Percentiles rank a stretch among this genome's conserved stretches.
Evolutionary conservation across 2,329 filamentous ascomycete species (phyloP).

Genomic region (Pseudocercospora cruenta): DNA sequence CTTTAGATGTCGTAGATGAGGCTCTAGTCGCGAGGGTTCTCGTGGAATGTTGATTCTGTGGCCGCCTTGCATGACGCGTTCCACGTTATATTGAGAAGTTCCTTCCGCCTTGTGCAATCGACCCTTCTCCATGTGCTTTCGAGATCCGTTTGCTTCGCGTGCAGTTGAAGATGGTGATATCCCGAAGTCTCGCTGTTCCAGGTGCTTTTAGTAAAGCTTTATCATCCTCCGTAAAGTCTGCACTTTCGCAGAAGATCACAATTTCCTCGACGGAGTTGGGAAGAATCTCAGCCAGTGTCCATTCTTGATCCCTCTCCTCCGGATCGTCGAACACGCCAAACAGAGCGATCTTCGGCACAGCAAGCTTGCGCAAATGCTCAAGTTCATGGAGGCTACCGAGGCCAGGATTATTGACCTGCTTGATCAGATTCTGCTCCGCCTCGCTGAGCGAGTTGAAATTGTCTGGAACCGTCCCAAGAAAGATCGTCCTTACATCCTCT

Average conservation of each 20-base stretch:
- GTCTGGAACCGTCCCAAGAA: too few relatives aligned
- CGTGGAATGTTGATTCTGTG: too few relatives aligned
- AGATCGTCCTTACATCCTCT: not conserved
- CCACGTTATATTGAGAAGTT: too few relatives aligned
- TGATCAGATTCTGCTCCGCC: not conserved
- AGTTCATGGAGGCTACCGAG: constrained; percentile 10
- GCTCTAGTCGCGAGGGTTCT: too few relatives aligned
- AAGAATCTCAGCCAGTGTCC: constrained; percentile 13
- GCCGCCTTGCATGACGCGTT: too few relatives aligned
- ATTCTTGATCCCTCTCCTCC: constrained; percentile 11
- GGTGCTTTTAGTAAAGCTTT: constrained; percentile 4
- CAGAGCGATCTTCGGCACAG: not conserved
- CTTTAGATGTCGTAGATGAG: too few relatives aligned
- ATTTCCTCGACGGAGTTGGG: constrained; percentile 6
- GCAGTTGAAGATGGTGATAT: constrained; percentile 10
- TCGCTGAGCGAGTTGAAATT: not conserved
- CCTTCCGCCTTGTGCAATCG: not conserved
- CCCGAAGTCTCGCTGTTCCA: constrained; percentile 2
- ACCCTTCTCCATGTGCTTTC: not conserved
- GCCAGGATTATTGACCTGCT: constrained; percentile 1
- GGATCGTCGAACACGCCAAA: constrained; percentile 14
- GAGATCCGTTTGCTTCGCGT: constrained; percentile 6
- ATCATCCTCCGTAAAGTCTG: constrained; percentile 11
- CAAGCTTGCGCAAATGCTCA: constrained; percentile 6
- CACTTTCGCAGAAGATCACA: constrained; percentile 11